Conservation (phyloP, 768 basidiomycete genomes). For the Mycena chlorophos region DNA sequence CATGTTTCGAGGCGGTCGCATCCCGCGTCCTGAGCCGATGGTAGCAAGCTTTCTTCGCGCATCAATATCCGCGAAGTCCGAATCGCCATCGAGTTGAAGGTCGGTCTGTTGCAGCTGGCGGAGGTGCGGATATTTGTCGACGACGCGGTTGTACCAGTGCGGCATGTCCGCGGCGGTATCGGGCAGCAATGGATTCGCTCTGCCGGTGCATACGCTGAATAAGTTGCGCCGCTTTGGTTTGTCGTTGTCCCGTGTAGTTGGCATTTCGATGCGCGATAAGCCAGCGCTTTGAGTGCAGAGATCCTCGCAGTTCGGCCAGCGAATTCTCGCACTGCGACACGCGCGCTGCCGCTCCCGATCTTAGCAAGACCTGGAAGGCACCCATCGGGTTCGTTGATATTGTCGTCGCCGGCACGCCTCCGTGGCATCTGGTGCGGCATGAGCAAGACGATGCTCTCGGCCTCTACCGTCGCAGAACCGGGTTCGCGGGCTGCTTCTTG, state of each 20-base stretch:
- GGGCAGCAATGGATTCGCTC: background rate
- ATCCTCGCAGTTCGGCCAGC: conserved; percentile 20
- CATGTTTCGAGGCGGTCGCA: background rate
- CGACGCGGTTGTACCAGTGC: background rate
- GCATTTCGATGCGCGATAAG: conserved; percentile 26
- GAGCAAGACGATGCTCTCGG: conserved; percentile 18
- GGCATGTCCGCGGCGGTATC: background rate
- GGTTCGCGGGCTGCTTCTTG: background rate
- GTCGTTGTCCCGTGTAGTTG: conserved; percentile 27
- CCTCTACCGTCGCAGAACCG: background rate
- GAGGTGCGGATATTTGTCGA: background rate
- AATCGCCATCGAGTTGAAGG: background rate
- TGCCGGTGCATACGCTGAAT: background rate
- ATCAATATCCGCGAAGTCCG: background rate
- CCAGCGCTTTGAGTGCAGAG: conserved; percentile 23
- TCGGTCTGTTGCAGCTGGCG: background rate
- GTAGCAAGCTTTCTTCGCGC: background rate
- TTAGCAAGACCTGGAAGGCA: conserved; percentile 5
- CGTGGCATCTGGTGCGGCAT: conserved; percentile 20
- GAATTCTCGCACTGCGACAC: conserved; percentile 24
- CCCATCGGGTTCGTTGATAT: background rate
- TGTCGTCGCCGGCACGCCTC: background rate
- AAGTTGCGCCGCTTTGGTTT: conserved; percentile 9
- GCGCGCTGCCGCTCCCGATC: conserved; percentile 22
- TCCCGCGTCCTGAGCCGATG: background rate